These are phyloP conservation scores for Sporobolomyces pararoseus DNA, from an alignment of 768 basidiomycete genomes.

Conservation along the genomic window DNA sequence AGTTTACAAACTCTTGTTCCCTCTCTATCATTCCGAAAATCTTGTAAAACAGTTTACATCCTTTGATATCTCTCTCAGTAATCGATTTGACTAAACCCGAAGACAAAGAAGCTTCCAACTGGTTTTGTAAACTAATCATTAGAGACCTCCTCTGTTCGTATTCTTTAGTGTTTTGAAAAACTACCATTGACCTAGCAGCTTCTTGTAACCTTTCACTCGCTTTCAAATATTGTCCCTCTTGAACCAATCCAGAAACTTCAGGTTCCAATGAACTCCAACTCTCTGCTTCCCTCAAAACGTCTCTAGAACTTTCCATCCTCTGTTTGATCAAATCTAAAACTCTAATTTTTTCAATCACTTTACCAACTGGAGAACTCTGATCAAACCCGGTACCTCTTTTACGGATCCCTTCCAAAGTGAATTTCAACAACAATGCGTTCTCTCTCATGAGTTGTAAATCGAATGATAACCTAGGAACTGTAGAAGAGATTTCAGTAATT, in stretches of 20 bases:
- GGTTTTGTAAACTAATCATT: constrained; percentile 89
- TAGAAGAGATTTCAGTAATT: constrained; percentile 87
- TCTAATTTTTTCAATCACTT: constrained; percentile 70
- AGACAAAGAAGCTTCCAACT: constrained; percentile 85
- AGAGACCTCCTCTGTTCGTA: constrained; percentile 79
- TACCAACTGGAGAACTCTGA: constrained; percentile 58
- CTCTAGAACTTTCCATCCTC: constrained; percentile 81
- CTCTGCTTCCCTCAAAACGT: constrained; percentile 89
- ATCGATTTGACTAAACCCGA: constrained; percentile 86
- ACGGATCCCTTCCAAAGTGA: constrained; percentile 61
- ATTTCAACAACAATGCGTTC: constrained; percentile 71
- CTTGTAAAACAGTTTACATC: constrained; percentile 71
- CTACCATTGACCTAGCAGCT: constrained; percentile 80
- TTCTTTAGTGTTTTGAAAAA: constrained; percentile 87
- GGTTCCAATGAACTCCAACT: constrained; percentile 92
- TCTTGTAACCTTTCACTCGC: constrained; percentile 89
- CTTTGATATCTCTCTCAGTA: constrained; percentile 67
- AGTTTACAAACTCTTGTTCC: constrained; percentile 85
- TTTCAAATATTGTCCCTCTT: constrained; percentile 73
- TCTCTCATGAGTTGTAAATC: constrained; percentile 98
- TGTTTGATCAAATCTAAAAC: constrained; percentile 76
- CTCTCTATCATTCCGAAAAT: constrained; percentile 90
- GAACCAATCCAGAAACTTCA: constrained; percentile 80
- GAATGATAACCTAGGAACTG: constrained; percentile 84
- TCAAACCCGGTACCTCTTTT: constrained; percentile 49